Evolutionary conservation across 257 asterid species (phyloP).

Genomic region (Cruciata laevipes): DNA sequence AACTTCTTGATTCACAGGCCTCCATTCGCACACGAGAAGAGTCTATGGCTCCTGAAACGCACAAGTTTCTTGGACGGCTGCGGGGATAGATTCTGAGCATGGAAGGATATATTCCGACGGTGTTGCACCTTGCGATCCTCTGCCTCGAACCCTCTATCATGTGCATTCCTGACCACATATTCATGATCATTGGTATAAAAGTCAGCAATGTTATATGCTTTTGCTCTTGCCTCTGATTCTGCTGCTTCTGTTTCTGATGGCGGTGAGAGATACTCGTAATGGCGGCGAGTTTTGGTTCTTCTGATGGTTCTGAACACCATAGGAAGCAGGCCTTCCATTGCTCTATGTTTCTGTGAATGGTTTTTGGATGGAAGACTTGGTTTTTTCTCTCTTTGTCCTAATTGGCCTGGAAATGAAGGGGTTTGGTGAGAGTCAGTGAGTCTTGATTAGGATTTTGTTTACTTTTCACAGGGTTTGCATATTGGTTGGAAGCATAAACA

Average conservation of each 20-base stretch:
- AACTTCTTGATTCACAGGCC: slow-evolving; percentile 7
- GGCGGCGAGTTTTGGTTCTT: slow-evolving; percentile 44
- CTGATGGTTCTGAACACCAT: slow-evolving; percentile 48
- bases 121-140: slow-evolving; percentile 7
- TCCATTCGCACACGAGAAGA: slow-evolving; percentile 33
- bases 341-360: neutral
- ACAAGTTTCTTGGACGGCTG: slow-evolving; percentile 29
- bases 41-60: slow-evolving; percentile 34
- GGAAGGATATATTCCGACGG: slow-evolving; percentile 41
- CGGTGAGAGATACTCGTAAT: slow-evolving; percentile 49
- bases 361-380: slow-evolving; percentile 7
- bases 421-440: slow-evolving; percentile 5
- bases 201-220: slow-evolving; percentile 34
- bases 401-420: neutral
- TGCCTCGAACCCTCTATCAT: slow-evolving; percentile 2
- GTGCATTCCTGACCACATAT: neutral
- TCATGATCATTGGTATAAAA: slow-evolving; percentile 26
- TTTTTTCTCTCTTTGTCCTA: neutral
- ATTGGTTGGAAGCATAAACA: slow-evolving; percentile 6
- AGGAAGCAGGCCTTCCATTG: slow-evolving; percentile 77
- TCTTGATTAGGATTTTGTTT: neutral
- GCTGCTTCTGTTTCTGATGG: slow-evolving; percentile 17
- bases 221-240: slow-evolving; percentile 5
- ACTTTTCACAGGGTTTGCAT: neutral
- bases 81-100: slow-evolving; percentile 9